Evolutionary conservation across 768 basidiomycete genomes (phyloP).

Genomic region (Sistotremastrum suecicum): DNA sequence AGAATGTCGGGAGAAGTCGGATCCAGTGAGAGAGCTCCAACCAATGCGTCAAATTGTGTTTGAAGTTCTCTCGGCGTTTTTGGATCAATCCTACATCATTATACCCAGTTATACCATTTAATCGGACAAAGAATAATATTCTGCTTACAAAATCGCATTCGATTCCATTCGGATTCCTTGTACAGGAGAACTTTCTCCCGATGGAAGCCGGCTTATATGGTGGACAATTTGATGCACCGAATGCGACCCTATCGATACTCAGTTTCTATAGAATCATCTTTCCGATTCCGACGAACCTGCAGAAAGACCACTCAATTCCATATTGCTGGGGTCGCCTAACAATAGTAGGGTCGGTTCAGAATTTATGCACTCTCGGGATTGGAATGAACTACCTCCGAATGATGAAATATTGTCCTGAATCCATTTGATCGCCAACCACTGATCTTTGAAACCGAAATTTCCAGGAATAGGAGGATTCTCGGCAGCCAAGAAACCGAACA

Average conservation of each 20-base stretch:
- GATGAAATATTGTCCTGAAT: slow-evolving; percentile 49
- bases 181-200: slow-evolving; percentile 45
- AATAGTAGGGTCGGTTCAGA: not conserved
- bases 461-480: slow-evolving; percentile 47
- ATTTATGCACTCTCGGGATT: not conserved
- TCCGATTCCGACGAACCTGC: slow-evolving; percentile 31
- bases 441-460: slow-evolving; percentile 78
- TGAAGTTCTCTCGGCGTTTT: slow-evolving; percentile 45
- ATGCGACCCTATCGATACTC: slow-evolving; percentile 37
- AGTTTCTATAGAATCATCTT: not conserved
- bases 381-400: slow-evolving; percentile 45
- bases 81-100: slow-evolving; percentile 30
- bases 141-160: slow-evolving; percentile 52
- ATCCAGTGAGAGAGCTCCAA: slow-evolving; percentile 39
- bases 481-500: slow-evolving; percentile 61
- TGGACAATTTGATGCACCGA: slow-evolving; percentile 65
- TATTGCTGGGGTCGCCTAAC: slow-evolving; percentile 42
- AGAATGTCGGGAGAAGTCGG: slow-evolving; percentile 36
- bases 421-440: slow-evolving; percentile 69
- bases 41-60: slow-evolving; percentile 51
- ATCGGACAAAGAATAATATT: not conserved
- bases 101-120: too few species aligned
- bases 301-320: slow-evolving; percentile 56
- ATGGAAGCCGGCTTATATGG: slow-evolving; percentile 47
- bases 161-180: slow-evolving; percentile 55